Base-by-base conservation (phyloP, 2,329 filamentous ascomycete genomes). In the Purpureocillium lavendulum region DNA sequence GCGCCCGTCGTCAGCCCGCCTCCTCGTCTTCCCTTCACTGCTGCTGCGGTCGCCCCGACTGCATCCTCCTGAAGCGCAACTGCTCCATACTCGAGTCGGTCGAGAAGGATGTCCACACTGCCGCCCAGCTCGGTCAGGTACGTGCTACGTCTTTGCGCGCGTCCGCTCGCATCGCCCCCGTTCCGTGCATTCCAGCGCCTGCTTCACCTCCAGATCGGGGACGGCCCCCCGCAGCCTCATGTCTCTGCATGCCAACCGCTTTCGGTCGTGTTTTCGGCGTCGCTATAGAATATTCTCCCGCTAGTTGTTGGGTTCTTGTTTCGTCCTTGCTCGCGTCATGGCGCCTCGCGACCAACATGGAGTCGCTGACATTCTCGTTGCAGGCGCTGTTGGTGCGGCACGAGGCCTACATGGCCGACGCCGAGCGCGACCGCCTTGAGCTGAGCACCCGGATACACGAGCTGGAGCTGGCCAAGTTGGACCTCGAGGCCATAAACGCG, bases 401-500 rank as follows among this genome's bases (percentile, higher is more conserved):
- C 75, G 89, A 97, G 69, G 80, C 85, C 43, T 96, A 94, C 64
- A 90, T 96, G 73, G 82, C 82, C 50, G 87, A 95, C 60, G 87
- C 89, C 43, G 88, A 95, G 68, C 79, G 80, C 51, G 88, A 96
- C 59, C 84, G 89, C 44, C 67, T 72, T 45, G 77, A 82, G 45
- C 79, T 96, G 64, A 73, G 77, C 33, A 62, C 69, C 35, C 84
- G 77, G 45, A 88, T 96, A 57, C 81, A 84, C 51, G 73, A 73
- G 47, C 71, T 98, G 38, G 87, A 94, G 64, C 63, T 63, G 52
- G 76, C 80, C 50, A 95, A 94, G 65, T 71, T 69, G 53, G 69
- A 77, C 44, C 75, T 94, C 45, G 86, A 95, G 61, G 69, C 71
- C 32, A 75, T 78, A 53, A 98, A 97, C 64, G 79, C 80, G 40